phyloP scores from a whole-genome alignment of 257 asterid species.

The Rubia yunnanensis region DNA sequence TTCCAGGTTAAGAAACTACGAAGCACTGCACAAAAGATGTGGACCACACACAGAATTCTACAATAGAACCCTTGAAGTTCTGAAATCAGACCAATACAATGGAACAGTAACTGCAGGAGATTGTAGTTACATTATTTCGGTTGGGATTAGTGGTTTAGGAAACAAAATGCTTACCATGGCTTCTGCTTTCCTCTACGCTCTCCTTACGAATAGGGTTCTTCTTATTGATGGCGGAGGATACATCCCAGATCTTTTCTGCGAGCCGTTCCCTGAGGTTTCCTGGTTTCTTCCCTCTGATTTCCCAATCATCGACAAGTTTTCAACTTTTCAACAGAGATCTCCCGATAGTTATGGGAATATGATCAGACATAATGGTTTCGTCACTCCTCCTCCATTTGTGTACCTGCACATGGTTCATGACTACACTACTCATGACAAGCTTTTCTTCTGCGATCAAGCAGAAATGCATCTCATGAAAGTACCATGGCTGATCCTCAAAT shows the following conservation, averaged over 20 bases:
- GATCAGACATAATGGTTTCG: conserved; percentile 25
- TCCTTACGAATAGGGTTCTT: conserved; percentile 71
- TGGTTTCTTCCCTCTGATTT: conserved; percentile 74
- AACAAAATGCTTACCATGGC: conserved; percentile 59
- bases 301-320: conserved; percentile 34
- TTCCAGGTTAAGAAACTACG: conserved; percentile 58
- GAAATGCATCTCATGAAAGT: conserved; percentile 34
- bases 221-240: conserved; percentile 53
- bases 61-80: conserved; percentile 37
- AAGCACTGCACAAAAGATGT: conserved; percentile 59
- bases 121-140: conserved; percentile 66
- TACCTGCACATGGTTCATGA: conserved; percentile 65
- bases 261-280: conserved; percentile 72
- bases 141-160: conserved; percentile 63
- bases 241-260: conserved; percentile 71
- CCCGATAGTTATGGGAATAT: conserved; percentile 46
- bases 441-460: conserved; percentile 60
- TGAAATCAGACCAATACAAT: conserved; percentile 32
- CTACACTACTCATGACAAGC: conserved; percentile 50
- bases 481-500: conserved; percentile 59
- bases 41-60: conserved; percentile 59
- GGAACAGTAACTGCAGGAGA: conserved; percentile 16
- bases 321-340: conserved; percentile 39
- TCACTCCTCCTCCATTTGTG: conserved; percentile 21
- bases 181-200: conserved; percentile 76